These are phyloP conservation scores for Erigeron philadelphicus DNA, from an alignment of 140 eudicot genomes.

Conservation along the genomic window DNA sequence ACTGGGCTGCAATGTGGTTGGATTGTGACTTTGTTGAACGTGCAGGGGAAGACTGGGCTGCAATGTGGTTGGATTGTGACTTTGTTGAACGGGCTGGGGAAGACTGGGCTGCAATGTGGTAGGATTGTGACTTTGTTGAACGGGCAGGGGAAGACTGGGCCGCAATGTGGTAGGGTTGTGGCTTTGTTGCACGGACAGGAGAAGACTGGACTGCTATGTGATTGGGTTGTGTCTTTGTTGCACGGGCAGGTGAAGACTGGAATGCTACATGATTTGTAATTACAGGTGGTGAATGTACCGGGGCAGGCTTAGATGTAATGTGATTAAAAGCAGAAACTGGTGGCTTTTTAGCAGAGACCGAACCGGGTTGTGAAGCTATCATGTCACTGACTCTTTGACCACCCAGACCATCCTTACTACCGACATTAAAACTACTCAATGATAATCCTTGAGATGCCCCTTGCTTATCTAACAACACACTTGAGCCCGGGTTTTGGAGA, in stretches of 20 bases:
- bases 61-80: conserved; percentile 26
- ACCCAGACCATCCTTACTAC: conserved; percentile 39
- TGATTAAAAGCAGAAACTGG: conserved; percentile 28
- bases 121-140: no score
- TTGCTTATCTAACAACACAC: conserved; percentile 39
- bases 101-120: no score
- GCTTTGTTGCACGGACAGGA: background rate
- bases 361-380: conserved; percentile 26
- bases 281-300: conserved; percentile 34
- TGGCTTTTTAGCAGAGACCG: conserved; percentile 27
- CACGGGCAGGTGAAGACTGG: conserved; percentile 22
- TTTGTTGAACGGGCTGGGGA: conserved; percentile 25
- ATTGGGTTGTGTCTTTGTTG: conserved; percentile 5
- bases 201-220: background rate
- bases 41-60: conserved; percentile 20
- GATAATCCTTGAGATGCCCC: conserved; percentile 35
- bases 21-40: background rate
- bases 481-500: conserved; percentile 29
- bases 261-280: conserved; percentile 27
- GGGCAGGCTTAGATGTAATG: conserved; percentile 23
- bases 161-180: conserved; percentile 1
- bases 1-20: no score
- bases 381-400: conserved; percentile 48
- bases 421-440: conserved; percentile 26
- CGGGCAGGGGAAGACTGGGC: background rate